Evolutionary conservation across 208 protist species (phyloP), one percentile per base, ranked within the genome.

Genomic region (Leishmania gerbilli): DNA sequence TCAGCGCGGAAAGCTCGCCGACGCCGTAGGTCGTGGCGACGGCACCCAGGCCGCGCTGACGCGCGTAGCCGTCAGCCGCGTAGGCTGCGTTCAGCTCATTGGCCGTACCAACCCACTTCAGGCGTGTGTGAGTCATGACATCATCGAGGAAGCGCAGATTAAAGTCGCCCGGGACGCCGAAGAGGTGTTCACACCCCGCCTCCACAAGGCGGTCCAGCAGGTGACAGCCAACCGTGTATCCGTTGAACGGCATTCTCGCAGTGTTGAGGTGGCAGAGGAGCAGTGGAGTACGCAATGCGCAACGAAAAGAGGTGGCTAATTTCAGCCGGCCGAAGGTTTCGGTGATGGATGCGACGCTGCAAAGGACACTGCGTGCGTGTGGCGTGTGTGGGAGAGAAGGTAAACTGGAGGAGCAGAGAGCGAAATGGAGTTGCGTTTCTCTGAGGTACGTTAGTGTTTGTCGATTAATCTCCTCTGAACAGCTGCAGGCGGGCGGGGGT

Each of bases 131-230:
- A 17, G 79, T 34, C 84, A 88, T 90, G 58, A 93, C 85, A 49
- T 93, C 89, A 56, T 93, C 89, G 65, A 93, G 86, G 69, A 93
- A 93, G 71, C 87, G 87, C 49, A 93, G 87, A 79, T 93, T 93
- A 79, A 86, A 93, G 84, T 93, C 89, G 67, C 89, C 89, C 34
- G 89, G 89, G 31, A 91, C 87, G 75, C 89, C 89, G 62, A 93
- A 93, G 60, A 93, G 71, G 82, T 93, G 84, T 7, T 87, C 81
- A 62, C 85, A 87, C 37, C 87, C 87, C 11, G 84, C 74, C 86
- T 93, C 87, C 58, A 80, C 72, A 7, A 89, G 80, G 21, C 89
- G 87, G 79, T 92, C 87, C 17, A 92, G 79, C 56, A 92, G 76
- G 81, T 92, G 89, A 82, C 89, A 92, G 24, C 89, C 83, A 2